Base-by-base conservation (phyloP, 177 flowering plant genomes). In the Telopea speciosissima region DNA sequence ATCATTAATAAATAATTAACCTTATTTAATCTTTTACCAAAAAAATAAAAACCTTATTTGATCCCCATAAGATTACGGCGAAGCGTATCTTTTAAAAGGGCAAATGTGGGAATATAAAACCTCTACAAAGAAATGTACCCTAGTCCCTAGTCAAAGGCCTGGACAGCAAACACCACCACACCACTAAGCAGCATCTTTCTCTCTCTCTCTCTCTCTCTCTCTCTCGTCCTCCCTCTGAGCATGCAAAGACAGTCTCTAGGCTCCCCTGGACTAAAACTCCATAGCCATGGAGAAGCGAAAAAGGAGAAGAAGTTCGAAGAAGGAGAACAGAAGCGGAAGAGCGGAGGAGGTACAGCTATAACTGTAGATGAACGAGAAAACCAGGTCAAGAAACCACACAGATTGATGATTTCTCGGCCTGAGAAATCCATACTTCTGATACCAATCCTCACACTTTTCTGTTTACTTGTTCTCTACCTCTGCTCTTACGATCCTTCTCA, bases 211-310 rank as follows among this genome's bases (percentile, higher is more conserved):
- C 68, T 54, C 25, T 68, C 40, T n/a, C n/a, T n/a, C n/a, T n/a
- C n/a, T n/a, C n/a, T n/a, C n/a, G n/a, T n/a, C n/a, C n/a, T n/a
- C n/a, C n/a, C n/a, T n/a, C n/a, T n/a, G n/a, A 66, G 22, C 73
- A 89, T 89, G 90, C 93, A 89, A 31, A 78, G 93, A 70, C 93
- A 85, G 70, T 87, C 93, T 44, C 79, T 89, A 5, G 88, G 89
- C 42, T 87, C 93, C 3, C 87, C 91, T 4, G 73, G 66, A 14
- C 68, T 84, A 62, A 88, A 89, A 87, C 79, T 82, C 80, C 87
- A 84, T 70, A 19, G 63, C 77, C 74, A 76, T 71, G 84, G 69
- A 25, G 79, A 42, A 63, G 45, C 49, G 0, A 68, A 77, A 21
- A 81, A 78, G 8, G 77, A 77, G 24, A 45, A 66, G 24, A 45